Evolutionary conservation across 1,284 basidiomycete species (phyloP).

Genomic region (Moesziomyces sp.): DNA sequence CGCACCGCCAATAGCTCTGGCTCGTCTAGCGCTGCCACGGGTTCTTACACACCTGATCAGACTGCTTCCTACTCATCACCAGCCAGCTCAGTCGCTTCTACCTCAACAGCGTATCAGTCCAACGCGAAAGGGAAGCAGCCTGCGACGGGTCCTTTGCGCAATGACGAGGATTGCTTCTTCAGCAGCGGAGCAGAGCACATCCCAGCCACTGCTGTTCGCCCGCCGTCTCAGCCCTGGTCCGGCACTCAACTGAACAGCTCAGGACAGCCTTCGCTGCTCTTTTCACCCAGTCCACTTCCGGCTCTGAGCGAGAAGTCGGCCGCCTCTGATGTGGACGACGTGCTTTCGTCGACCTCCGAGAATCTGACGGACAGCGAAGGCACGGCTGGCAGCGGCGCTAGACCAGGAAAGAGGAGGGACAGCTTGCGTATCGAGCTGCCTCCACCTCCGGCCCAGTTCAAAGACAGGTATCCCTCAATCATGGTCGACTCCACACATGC

Average conservation of each 20-base stretch:
- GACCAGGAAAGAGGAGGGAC: constrained; percentile 20
- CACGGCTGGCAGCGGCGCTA: background rate
- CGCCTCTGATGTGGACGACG: constrained; percentile 23
- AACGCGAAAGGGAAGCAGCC: constrained; percentile 20
- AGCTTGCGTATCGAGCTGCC: constrained; percentile 46
- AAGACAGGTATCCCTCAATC: constrained; percentile 38
- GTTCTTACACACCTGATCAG: background rate
- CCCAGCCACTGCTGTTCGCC: background rate
- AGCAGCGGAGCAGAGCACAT: background rate
- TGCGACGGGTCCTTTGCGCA: constrained; percentile 7
- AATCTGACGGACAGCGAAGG: constrained; percentile 17
- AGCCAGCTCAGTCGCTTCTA: constrained; percentile 10
- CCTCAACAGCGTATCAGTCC: background rate
- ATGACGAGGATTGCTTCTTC: constrained; percentile 25
- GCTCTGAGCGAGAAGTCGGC: constrained; percentile 36
- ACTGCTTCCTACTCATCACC: constrained; percentile 4
- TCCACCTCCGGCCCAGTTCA: constrained; percentile 33
- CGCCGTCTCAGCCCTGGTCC: background rate
- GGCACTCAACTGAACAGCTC: background rate
- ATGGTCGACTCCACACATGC: constrained; percentile 37
- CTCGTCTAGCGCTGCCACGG: constrained; percentile 14
- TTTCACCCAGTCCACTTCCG: constrained; percentile 15
- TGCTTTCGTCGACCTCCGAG: constrained; percentile 14
- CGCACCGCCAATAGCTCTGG: constrained; percentile 23
- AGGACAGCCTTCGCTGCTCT: constrained; percentile 7